These are phyloP conservation scores for Abrus precatorius DNA, from an alignment of 306 rosid genomes.

Conservation along the genomic window DNA sequence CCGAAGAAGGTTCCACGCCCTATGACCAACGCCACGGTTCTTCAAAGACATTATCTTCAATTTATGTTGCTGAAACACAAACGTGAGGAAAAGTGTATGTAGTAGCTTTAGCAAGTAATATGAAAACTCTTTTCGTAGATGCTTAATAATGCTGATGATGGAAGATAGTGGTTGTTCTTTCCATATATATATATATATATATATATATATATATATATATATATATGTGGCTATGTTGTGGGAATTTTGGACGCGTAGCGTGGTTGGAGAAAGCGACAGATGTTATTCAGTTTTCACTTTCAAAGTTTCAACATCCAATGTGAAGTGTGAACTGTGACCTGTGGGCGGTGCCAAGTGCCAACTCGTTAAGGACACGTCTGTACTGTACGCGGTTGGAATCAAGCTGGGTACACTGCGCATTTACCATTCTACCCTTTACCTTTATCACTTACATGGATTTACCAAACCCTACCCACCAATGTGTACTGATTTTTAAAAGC, in stretches of 20 bases:
- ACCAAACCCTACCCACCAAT: neutral
- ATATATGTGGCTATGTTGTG: neutral
- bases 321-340: neutral
- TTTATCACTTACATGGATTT: neutral
- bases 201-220: neutral
- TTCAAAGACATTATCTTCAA: constrained; percentile 53
- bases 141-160: constrained; percentile 29
- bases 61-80: neutral
- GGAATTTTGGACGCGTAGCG: constrained; percentile 51
- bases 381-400: constrained; percentile 51
- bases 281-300: neutral
- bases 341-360: constrained; percentile 27
- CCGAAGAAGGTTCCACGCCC: constrained; percentile 78
- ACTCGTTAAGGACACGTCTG: constrained; percentile 52
- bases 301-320: neutral
- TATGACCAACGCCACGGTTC: constrained; percentile 48
- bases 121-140: neutral
- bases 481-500: neutral
- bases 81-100: neutral
- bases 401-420: constrained; percentile 43
- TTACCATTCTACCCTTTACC: constrained; percentile 42
- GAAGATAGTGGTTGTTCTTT: constrained; percentile 21
- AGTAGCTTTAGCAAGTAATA: constrained; percentile 22
- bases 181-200: neutral
- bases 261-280: constrained; percentile 36